Evolutionary conservation across 805 yeast species (phyloP).

Genomic region (Metschnikowia rubicola): DNA sequence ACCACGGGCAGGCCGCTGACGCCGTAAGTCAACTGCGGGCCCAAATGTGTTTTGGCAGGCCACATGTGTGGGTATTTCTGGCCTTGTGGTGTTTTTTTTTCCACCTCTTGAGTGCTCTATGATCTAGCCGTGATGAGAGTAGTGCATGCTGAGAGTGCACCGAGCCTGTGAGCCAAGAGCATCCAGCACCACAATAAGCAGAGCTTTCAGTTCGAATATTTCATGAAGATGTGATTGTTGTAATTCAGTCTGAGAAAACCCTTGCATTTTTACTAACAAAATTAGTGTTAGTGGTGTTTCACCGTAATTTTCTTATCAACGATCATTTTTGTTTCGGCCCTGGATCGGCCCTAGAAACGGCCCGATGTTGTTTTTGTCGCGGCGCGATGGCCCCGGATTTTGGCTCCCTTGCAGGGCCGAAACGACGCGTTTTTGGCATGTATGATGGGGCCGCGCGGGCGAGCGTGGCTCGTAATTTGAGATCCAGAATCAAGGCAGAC

Average conservation of each 20-base stretch:
- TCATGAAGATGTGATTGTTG: too few relatives aligned
- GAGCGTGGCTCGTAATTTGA: neutral
- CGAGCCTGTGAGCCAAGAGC: too few relatives aligned
- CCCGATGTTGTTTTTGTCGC: neutral
- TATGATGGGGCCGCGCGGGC: neutral
- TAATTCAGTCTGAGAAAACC: too few relatives aligned
- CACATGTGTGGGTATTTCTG: slow-evolving; percentile 12
- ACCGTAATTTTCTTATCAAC: too few relatives aligned
- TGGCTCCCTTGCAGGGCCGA: neutral
- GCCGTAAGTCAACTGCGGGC: slow-evolving; percentile 19
- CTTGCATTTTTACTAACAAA: too few relatives aligned
- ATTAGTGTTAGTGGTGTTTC: too few relatives aligned
- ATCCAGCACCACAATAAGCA: too few relatives aligned
- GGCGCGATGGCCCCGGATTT: neutral
- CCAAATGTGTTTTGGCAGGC: slow-evolving; percentile 14
- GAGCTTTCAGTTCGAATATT: too few relatives aligned
- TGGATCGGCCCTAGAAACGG: neutral
- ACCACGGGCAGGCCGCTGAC: slow-evolving; percentile 13
- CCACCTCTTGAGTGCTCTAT: slow-evolving; percentile 27
- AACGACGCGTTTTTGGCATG: neutral
- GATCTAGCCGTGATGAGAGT: slow-evolving; percentile 46
- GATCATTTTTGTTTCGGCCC: neutral
- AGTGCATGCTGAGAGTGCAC: slow-evolving; percentile 1
- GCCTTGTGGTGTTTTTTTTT: too few relatives aligned
- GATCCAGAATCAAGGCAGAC: too few relatives aligned